Base-by-base conservation (phyloP, 179 eudicot species). In the Vitellaria paradoxa region DNA sequence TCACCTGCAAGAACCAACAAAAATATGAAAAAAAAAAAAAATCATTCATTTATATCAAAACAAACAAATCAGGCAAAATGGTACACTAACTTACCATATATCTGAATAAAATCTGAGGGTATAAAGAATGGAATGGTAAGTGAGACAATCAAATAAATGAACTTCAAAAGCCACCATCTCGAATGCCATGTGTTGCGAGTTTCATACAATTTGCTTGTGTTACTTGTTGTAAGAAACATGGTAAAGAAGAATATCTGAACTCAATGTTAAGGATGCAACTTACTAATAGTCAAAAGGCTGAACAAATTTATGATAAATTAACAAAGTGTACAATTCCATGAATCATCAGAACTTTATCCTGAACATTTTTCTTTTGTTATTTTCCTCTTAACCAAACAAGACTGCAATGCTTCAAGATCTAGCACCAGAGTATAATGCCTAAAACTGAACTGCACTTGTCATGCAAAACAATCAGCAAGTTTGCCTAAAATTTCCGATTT, bases 151-250 rank as follows among this genome's bases (percentile, higher is more conserved):
- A 91, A 81, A 46, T 90, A 77, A n/a, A 85, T 17, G 26, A 66
- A 73, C 83, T 95, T 95, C 40, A 81, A 69, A 30, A 83, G 81
- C 99, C 99, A 95, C 89, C 91, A 89, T 77, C 93, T 87, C 56
- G 93, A 89, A 80, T 95, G 99, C 97, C 99, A 91, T 30, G 79
- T 82, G 76, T 81, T 90, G 52, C 94, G 87, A 81, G 84, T 77
- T 72, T 91, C 90, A 15, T 82, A 60, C 73, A 95, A 79, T 83
- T 93, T 95, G 71, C 78, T 85, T 60, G 95, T 86, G 64, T 78
- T 78, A 68, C 82, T 72, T 73, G 99, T 93, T 50, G 93, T 83
- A 37, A 93, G 77, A 82, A 93, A 89, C 97, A 95, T 93, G 65
- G 86, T 13, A 77, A 89, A 84, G 89, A 93, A 95, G 86, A 93